phyloP scores from a whole-genome alignment of 1,139 yeast genomes.

The Sugiyamaella novakii region DNA sequence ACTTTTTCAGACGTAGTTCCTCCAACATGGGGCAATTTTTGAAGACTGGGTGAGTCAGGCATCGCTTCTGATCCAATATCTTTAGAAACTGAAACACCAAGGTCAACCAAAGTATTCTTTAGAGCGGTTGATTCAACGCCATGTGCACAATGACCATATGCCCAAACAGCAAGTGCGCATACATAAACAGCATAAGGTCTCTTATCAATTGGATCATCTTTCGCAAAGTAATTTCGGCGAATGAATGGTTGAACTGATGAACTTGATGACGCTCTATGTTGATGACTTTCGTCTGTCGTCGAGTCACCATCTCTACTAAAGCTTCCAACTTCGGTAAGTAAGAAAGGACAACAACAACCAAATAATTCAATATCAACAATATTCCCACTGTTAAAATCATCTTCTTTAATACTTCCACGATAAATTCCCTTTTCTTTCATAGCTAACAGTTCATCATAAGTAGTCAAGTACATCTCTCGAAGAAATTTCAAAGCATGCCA shows the following conservation, averaged over 20 bases:
- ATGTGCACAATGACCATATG: conserved; percentile 52
- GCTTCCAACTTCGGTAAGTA: conserved; percentile 6
- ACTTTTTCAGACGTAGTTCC: conserved; percentile 21
- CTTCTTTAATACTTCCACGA: conserved; percentile 19
- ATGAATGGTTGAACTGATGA: conserved; percentile 13
- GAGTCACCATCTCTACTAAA: conserved; percentile 14
- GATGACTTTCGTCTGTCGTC: background rate
- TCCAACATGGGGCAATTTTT: conserved; percentile 7
- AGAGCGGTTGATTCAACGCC: conserved; percentile 56
- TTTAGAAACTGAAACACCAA: conserved; percentile 12
- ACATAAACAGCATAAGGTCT: conserved; percentile 59
- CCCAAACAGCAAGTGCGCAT: conserved; percentile 58
- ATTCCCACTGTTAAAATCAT: conserved; percentile 21
- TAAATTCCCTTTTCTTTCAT: conserved; percentile 18
- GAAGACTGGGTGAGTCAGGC: conserved; percentile 4
- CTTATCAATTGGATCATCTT: conserved; percentile 56
- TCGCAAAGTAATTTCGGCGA: conserved; percentile 46
- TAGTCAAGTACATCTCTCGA: conserved; percentile 34
- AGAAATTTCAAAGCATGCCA: conserved; percentile 37
- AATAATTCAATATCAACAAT: conserved; percentile 22
- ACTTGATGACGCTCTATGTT: background rate
- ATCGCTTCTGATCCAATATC: conserved; percentile 13
- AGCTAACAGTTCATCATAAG: conserved; percentile 23
- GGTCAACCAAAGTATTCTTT: conserved; percentile 21
- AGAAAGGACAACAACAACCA: conserved; percentile 25